Percentiles rank a stretch among this genome's conserved stretches.
phyloP scores from a whole-genome alignment of 108 stramenopile genomes.

The Aurantiochytrium sp. region DNA sequence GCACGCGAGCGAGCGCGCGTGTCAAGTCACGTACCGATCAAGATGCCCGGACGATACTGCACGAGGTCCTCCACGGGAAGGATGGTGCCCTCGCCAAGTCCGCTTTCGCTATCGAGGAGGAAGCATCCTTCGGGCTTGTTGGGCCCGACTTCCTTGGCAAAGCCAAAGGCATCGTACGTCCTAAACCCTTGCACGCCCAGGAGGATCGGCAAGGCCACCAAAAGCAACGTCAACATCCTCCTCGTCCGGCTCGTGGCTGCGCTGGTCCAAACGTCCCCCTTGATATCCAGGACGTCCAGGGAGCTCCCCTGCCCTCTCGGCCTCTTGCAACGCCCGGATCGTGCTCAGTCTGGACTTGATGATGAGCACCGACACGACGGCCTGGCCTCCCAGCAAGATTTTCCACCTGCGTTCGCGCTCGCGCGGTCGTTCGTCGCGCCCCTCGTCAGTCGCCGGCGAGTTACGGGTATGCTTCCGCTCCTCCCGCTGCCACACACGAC shows the following conservation, averaged over 20 bases:
- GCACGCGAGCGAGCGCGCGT: not conserved
- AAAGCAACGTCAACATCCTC: not conserved
- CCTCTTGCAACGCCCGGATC: not conserved
- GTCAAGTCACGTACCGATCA: not conserved
- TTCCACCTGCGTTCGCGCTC: slow-evolving; percentile 19
- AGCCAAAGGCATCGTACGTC: not conserved
- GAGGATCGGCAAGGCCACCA: not conserved
- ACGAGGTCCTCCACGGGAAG: not conserved
- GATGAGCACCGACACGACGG: not conserved
- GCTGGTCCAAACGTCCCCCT: too few relatives aligned
- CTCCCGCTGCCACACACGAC: too few relatives aligned
- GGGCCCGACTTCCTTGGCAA: not conserved
- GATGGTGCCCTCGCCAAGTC: not conserved
- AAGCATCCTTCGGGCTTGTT: not conserved
- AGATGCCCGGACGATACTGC: not conserved
- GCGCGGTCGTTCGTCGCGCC: too few relatives aligned
- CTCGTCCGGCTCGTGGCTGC: too few relatives aligned
- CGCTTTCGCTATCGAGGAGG: not conserved
- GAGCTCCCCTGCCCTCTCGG: too few relatives aligned
- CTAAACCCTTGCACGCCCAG: not conserved
- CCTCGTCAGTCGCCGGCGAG: too few relatives aligned
- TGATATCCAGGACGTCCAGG: too few relatives aligned
- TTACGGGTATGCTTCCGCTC: too few relatives aligned
- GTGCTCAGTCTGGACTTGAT: not conserved
- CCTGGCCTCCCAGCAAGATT: not conserved